phyloP scores from a whole-genome alignment of 345 rosid genomes.

The Firmiana major region DNA sequence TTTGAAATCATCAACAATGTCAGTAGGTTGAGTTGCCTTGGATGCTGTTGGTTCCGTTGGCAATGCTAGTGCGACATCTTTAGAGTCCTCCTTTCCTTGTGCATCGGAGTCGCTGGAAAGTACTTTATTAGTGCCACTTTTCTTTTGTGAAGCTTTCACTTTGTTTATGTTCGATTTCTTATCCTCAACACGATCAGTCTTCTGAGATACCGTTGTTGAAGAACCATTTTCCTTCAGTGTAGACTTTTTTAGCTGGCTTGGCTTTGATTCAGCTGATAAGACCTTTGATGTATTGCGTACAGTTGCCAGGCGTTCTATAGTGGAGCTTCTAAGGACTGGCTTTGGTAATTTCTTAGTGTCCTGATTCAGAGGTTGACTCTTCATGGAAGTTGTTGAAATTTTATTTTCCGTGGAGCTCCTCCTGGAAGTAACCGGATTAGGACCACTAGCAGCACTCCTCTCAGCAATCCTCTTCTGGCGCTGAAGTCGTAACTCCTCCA shows the following conservation, averaged over 20 bases:
- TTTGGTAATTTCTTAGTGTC: conserved; percentile 43
- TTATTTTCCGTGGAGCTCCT: conserved; percentile 36
- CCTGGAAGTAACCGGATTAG: conserved; percentile 33
- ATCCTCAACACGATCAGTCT: conserved; percentile 27
- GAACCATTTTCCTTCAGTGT: conserved; percentile 37
- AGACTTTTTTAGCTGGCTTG: conserved; percentile 41
- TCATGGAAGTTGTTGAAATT: conserved; percentile 23
- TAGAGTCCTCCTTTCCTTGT: conserved; percentile 37
- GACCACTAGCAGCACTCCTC: conserved; percentile 55
- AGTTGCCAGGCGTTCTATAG: conserved; percentile 85
- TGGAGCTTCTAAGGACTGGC: conserved; percentile 69
- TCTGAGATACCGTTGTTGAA: conserved; percentile 28
- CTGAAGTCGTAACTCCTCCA: conserved; percentile 65
- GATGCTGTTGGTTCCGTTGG: conserved; percentile 22
- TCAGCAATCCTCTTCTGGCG: conserved; percentile 94
- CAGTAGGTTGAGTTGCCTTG: conserved; percentile 27
- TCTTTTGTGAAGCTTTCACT: conserved; percentile 38
- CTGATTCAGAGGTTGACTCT: conserved; percentile 35
- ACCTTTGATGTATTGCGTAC: conserved; percentile 47
- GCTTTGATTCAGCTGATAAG: conserved; percentile 34
- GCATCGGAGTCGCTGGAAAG: conserved; percentile 33
- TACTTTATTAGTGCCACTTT: conserved; percentile 21
- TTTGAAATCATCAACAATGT: conserved; percentile 40
- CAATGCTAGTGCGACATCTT: conserved; percentile 23
- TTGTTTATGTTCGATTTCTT: conserved; percentile 36